Percentiles rank a stretch among this genome's conserved stretches.
Conservation (phyloP, 2,329 filamentous ascomycete species). For the Purpureocillium takamizusanense region DNA sequence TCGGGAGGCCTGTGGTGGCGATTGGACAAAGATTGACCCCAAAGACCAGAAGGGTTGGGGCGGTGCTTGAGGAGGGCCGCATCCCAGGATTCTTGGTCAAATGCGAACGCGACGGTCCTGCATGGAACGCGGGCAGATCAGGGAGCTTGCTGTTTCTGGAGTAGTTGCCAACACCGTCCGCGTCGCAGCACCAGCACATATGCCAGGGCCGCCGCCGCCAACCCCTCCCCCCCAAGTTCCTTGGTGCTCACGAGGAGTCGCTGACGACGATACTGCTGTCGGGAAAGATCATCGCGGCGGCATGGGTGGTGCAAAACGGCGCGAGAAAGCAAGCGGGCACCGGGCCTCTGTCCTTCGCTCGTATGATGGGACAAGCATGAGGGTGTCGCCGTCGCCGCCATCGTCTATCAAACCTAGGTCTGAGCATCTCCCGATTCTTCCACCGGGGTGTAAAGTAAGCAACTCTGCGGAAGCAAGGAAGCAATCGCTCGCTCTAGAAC, state of each 20-base stretch:
- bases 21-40: neutral
- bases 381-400: no score
- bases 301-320: no score
- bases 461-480: no score
- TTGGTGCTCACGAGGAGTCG: neutral
- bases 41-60: no score
- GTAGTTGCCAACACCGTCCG: constrained; percentile 1
- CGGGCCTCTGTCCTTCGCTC: no score
- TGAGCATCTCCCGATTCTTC: no score
- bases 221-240: neutral
- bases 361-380: no score
- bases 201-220: constrained; percentile 4
- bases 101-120: constrained; percentile 1
- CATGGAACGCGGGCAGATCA: constrained; percentile 5
- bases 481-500: no score
- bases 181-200: constrained; percentile 3
- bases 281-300: constrained; percentile 3
- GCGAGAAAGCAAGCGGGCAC: no score
- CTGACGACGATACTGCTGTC: neutral
- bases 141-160: constrained; percentile 4
- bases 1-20: neutral
- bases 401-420: no score
- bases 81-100: neutral
- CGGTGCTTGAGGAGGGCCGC: no score
- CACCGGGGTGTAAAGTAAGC: no score